phyloP scores from a whole-genome alignment of 2,329 filamentous ascomycete species.

The Paraphoma chrysanthemicola region DNA sequence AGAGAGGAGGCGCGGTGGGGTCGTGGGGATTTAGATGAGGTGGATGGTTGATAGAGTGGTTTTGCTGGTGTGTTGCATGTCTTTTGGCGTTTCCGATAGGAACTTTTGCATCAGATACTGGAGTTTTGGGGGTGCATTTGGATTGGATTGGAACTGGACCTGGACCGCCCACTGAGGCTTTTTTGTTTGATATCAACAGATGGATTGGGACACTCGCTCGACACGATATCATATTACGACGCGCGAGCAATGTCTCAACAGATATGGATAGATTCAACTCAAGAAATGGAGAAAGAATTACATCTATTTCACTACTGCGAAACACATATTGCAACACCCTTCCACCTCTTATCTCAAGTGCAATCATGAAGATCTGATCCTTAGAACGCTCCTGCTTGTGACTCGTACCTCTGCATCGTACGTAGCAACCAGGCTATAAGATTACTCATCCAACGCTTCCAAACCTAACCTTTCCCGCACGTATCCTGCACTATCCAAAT shows the following conservation, averaged over 20 bases:
- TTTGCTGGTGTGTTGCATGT: neutral
- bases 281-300: too few species aligned
- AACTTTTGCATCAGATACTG: neutral
- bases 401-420: neutral
- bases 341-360: too few species aligned
- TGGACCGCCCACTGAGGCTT: constrained; percentile 15
- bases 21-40: constrained; percentile 46
- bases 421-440: neutral
- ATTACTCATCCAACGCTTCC: neutral
- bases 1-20: constrained; percentile 41
- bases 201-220: neutral
- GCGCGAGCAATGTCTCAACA: too few species aligned
- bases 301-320: too few species aligned
- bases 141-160: neutral
- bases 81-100: neutral
- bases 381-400: too few species aligned
- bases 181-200: neutral
- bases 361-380: too few species aligned
- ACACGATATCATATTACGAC: neutral
- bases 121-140: neutral
- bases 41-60: neutral
- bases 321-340: too few species aligned
- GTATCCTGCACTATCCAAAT: neutral
- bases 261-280: too few species aligned
- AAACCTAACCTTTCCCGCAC: neutral